These are phyloP conservation scores for Lipomyces yamanashiensis DNA, from an alignment of 805 yeast genomes.

Conservation along the genomic window DNA sequence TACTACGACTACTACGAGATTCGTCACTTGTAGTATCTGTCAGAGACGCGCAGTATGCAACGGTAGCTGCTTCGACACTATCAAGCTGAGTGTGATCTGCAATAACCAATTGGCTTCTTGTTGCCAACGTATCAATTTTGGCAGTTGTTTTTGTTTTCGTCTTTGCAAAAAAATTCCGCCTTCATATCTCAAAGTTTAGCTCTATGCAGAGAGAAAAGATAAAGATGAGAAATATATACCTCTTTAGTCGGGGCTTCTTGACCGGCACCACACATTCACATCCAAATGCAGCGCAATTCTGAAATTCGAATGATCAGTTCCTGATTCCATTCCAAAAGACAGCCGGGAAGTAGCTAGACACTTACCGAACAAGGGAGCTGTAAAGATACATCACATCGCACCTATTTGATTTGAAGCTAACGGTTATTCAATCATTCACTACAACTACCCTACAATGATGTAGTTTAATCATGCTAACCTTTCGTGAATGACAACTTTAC, in stretches of 20 bases:
- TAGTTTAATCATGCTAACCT: slow-evolving; percentile 9
- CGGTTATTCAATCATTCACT: no score
- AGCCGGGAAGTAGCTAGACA: neutral
- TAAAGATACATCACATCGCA: slow-evolving; percentile 55
- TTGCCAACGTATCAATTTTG: no score
- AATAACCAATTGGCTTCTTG: no score
- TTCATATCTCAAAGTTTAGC: no score
- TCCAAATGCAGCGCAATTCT: slow-evolving; percentile 42
- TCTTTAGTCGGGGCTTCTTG: neutral
- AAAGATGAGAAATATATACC: neutral
- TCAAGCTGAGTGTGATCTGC: no score
- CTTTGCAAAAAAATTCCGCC: no score
- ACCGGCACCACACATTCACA: slow-evolving; percentile 16
- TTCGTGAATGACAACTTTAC: slow-evolving; percentile 34
- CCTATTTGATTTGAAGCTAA: slow-evolving; percentile 13
- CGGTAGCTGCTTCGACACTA: slow-evolving; percentile 19
- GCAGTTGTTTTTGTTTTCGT: no score
- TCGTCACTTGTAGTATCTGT: slow-evolving; percentile 45
- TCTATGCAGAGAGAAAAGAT: neutral
- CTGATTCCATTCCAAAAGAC: neutral
- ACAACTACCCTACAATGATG: no score
- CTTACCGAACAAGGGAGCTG: slow-evolving; percentile 60
- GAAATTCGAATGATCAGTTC: neutral
- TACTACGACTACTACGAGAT: slow-evolving; percentile 30
- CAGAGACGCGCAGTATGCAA: slow-evolving; percentile 44